These are phyloP conservation scores for Sideroxylon spinosum DNA, from an alignment of 179 eudicot species.

Conservation along the genomic window DNA sequence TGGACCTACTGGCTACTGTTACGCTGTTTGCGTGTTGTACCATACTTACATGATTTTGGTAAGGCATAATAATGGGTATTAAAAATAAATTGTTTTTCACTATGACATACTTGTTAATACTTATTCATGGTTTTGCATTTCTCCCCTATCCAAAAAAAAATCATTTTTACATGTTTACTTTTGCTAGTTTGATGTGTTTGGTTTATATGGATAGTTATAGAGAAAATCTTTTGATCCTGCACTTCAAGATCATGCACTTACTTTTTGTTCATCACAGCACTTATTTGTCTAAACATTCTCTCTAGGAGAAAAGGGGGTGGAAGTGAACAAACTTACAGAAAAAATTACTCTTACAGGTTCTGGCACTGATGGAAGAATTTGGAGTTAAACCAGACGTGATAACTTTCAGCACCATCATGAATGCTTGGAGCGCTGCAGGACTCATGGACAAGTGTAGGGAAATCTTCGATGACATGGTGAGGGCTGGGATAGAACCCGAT, in stretches of 20 bases:
- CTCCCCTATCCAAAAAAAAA: neutral
- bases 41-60: neutral
- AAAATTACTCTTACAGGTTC: slow-evolving; percentile 30
- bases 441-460: slow-evolving; percentile 60
- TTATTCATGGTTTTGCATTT: neutral
- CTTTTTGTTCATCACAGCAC: neutral
- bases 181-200: neutral
- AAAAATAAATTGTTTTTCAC: neutral
- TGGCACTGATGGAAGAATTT: slow-evolving; percentile 62
- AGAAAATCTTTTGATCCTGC: neutral
- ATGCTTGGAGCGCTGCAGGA: slow-evolving; percentile 72
- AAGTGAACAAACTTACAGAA: neutral
- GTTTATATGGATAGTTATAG: neutral
- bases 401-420: slow-evolving; percentile 80
- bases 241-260: neutral
- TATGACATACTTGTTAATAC: neutral
- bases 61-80: neutral
- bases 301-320: neutral
- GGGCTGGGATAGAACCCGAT: slow-evolving; percentile 61
- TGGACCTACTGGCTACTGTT: neutral
- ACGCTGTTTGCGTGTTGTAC: neutral
- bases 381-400: slow-evolving; percentile 73
- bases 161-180: neutral
- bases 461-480: slow-evolving; percentile 68
- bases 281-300: neutral